Base-by-base conservation (phyloP, 2,329 filamentous ascomycete genomes). In the Aspergillus aculeatus region DNA sequence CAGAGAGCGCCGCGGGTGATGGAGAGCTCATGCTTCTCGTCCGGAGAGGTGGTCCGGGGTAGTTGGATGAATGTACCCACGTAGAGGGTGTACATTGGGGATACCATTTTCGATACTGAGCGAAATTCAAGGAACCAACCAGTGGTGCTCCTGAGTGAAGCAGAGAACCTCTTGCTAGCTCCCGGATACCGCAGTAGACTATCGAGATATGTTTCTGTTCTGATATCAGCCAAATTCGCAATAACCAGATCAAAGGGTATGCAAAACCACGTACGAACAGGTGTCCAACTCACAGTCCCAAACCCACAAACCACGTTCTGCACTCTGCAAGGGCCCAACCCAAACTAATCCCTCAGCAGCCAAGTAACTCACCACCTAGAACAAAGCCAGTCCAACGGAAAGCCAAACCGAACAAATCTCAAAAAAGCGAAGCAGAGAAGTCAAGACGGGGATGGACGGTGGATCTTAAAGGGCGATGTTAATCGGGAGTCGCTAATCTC, bases 41-140 rank as follows among this genome's bases (percentile, higher is more conserved):
- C 58, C 16, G 38, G n/a, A 21, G 57, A 50, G 6, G 76, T 60
- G 79, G 73, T 23, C 71, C 80, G 68, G 71, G 78, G 69, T 72
- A 84, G 69, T 41, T 89, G 84, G 12, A 88, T 82, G 68, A 89
- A 89, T 0, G 84, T 81, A 12, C 88, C 88, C 21, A 81, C 63
- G 67, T 86, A 90, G 50, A 89, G 69, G 0, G 77, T 77, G 50
- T 71, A 66, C 11, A 55, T 38, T 60, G 57, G 52, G n/a, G 59
- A 51, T 6, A 19, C 38, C 63, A 64, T 63, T 47, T 53, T 60
- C 5, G 11, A 35, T 2, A 4, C 2, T 0, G 32, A 35, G 12
- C 5, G 32, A 16, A 1, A 23, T 4, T 23, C 23, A 23, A 23
- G 23, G 4, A 23, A 4, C 23, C 23, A 23, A 4, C 4, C 23